Evolutionary conservation across 441 rosid genomes (phyloP), one percentile per base, ranked within the genome.

Genomic region (Adansonia gregorii): DNA sequence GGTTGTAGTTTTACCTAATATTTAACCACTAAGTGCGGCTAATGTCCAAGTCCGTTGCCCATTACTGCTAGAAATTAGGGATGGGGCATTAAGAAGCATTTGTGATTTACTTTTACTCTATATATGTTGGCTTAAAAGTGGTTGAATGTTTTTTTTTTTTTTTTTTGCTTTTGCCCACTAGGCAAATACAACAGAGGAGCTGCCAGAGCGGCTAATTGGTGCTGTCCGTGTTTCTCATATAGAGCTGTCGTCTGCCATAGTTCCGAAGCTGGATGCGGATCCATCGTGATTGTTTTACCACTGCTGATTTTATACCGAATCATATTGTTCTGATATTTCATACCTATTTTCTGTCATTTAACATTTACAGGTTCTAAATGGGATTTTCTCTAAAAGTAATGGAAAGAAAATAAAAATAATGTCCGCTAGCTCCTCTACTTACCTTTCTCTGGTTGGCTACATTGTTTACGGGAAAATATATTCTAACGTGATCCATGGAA

Each of bases 151-250:
- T 22, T 68, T 3, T 68, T 68, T 48, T n/a, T 35, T 51, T 78
- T 22, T 68, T 3, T 68, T 68, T 48, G 9, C 31, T 51, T 19
- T 4, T 39, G 3, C 3, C 19, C 15, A 2, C n/a, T 79, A 97
- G 98, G 98, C 95, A 45, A 97, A 93, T 81, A 83, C 95, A 74
- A 81, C 84, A 0, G 98, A 97, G 58, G 99, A 97, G 81, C 85
- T 94, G 85, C 97, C 98, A 0, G 98, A 94, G 83, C 71, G 93
- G 82, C 87, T 94, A 75, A 91, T 94, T n/a, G 97, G 99, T 66
- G 98, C 97, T 0, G 94, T 97, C 46, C 92, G 97, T 68, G 98
- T 90, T 78, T 97, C 97, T 59, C 98, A 93, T 75, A 77, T 97
- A 79, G 97, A 92, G 90, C 89, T 97, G 17, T 87, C 91, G 19